Evolutionary conservation across 164 flowering plant genomes (phyloP), one percentile per base, ranked within the genome.

Genomic region (Sedum album): DNA sequence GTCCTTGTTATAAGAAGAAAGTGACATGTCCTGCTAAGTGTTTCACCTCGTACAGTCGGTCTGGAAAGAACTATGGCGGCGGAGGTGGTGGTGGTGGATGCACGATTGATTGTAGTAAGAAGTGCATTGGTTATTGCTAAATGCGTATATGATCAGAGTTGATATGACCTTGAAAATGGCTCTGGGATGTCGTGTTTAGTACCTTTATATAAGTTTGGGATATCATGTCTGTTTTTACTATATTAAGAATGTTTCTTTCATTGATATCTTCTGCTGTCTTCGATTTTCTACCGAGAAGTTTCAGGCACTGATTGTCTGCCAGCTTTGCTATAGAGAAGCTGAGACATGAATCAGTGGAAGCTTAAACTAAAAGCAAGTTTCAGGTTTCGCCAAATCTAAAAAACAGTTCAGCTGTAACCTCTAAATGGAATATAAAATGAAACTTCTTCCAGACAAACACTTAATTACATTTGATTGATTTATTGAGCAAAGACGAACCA

Each of bases 81-180:
- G 98, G 98, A 7, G 98, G 98, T 15, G 98, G 98, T 4, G 93
- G 97, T 11, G 98, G 98, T n/a, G 94, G 98, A 1, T 93, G 98
- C 83, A 86, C 86, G 78, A 76, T 93, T 53, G 98, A 93, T 69
- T 93, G 98, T 74, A 81, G 79, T 85, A 93, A 82, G 81, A 89
- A 85, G 28, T 93, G 98, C 60, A 30, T 72, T 11, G 97, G 94
- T 72, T 88, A 81, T 57, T 93, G 98, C 72, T 93, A 79, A 67
- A 68, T 51, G 23, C 14, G 20, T 10, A n/a, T 28, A 25, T 5
- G 60, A 53, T 57, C 62, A 57, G 62, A 57, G 62, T 6, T 33
- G 20, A 33, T 15, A 57, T 28, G 62, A 33, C 62, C 33, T 57
- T 57, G 6, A 15, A 57, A 57, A 57, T 28, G 62, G 62, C 62